Evolutionary conservation across 1,139 yeast species (phyloP).

Genomic region (Blastobotrys illinoisensis): DNA sequence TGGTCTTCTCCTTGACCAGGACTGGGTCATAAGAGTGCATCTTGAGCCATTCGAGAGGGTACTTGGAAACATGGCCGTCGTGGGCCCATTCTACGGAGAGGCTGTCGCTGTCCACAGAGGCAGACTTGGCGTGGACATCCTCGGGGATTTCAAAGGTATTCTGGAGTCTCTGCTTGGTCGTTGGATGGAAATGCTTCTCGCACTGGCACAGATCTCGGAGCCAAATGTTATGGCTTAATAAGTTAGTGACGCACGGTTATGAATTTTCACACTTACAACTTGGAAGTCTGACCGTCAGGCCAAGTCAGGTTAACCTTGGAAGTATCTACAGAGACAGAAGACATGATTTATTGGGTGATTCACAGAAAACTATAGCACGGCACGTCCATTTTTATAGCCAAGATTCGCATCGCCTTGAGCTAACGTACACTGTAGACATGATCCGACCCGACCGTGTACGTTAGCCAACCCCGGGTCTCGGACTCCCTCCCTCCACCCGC

Average conservation of each 20-base stretch:
- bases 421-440: slow-evolving; percentile 6
- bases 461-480: slow-evolving; percentile 1
- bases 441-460: not conserved
- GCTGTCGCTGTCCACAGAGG: slow-evolving; percentile 19
- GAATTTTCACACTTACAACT: slow-evolving; percentile 20
- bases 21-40: slow-evolving; percentile 58
- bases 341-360: not conserved
- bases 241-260: not conserved
- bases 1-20: slow-evolving; percentile 35
- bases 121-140: slow-evolving; percentile 39
- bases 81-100: slow-evolving; percentile 41
- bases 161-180: slow-evolving; percentile 59
- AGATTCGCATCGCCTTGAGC: slow-evolving; percentile 1
- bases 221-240: slow-evolving; percentile 50
- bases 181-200: slow-evolving; percentile 50
- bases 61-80: slow-evolving; percentile 47
- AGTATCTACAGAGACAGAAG: not conserved
- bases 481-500: not conserved
- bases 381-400: not conserved
- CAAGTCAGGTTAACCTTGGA: slow-evolving; percentile 29
- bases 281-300: slow-evolving; percentile 30
- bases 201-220: slow-evolving; percentile 69
- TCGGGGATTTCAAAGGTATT: slow-evolving; percentile 53
- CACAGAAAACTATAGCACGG: not conserved
- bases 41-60: slow-evolving; percentile 47